Evolutionary conservation across 305 asterid species (phyloP).

Genomic region (Fraxinus sp.): DNA sequence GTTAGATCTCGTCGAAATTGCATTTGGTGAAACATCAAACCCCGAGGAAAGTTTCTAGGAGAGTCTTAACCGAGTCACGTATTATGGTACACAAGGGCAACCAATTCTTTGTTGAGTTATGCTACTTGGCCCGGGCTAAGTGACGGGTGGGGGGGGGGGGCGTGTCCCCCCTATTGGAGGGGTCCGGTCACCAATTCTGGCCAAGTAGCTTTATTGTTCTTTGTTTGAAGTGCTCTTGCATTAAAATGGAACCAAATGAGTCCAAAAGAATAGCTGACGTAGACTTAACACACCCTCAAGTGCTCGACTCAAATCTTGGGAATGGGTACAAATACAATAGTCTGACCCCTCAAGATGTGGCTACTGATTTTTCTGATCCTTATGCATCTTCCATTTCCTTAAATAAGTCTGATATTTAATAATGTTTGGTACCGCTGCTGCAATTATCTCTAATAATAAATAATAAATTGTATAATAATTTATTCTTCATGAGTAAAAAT

Average conservation of each 20-base stretch:
- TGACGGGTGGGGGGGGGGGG: no score
- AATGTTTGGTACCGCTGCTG: no score
- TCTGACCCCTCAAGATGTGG: neutral
- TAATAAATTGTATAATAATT: no score
- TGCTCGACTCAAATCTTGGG: neutral
- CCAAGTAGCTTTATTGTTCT: no score
- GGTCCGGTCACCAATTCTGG: no score
- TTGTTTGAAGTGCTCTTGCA: constrained; percentile 8
- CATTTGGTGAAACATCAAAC: constrained; percentile 43
- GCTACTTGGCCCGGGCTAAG: no score
- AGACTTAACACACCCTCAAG: neutral
- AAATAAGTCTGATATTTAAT: neutral
- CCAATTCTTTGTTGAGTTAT: constrained; percentile 8
- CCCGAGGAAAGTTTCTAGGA: constrained; percentile 48
- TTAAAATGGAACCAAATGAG: constrained; percentile 10
- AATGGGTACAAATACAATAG: neutral
- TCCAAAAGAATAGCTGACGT: neutral
- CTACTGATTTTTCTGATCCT: neutral
- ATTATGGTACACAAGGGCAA: constrained; percentile 26
- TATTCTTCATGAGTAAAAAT: no score
- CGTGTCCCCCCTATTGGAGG: no score
- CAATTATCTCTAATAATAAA: no score
- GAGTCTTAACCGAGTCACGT: constrained; percentile 28
- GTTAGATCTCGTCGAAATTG: constrained; percentile 32
- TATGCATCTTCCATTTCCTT: neutral